Base-by-base conservation (phyloP, 345 rosid genomes). In the Syzygium jambos region DNA sequence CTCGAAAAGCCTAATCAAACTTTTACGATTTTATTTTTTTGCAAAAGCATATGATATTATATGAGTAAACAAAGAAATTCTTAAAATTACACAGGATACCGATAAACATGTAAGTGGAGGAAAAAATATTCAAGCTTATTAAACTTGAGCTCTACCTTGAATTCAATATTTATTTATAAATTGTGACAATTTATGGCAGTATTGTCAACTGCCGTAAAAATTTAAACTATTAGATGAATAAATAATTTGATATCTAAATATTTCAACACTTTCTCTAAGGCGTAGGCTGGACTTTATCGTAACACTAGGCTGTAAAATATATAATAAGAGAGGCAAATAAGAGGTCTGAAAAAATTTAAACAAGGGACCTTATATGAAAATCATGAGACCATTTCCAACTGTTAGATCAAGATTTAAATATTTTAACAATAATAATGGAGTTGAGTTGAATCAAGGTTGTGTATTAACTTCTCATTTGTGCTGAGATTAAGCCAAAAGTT, bases 311-410 rank as follows among this genome's bases (percentile, higher is more conserved):
- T 0, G 10, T 7, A 63, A n/a, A 29, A 3, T 29, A 29, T 29
- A 63, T n/a, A 14, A 15, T 63, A 53, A 53, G 1, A 9, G 22
- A 53, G 56, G 56, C 56, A 53, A 53, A 51, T 51, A 57, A 25
- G 29, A 6, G 63, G 29, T 25, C 27, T 57, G 27, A 1, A 61
- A 61, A n/a, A 4, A 13, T 61, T 61, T n/a, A 2, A n/a, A 27
- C 4, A n/a, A 5, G 0, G 0, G 1, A 61, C 2, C 17, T n/a
- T n/a, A 6, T n/a, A 13, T 13, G 4, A 61, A 61, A n/a, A n/a
- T 13, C 11, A 0, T 61, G 0, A 15, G 34, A 29, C 4, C 30
- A 29, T 4, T 63, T 14, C 2, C 29, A 63, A 63, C 0, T 14
- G 5, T 63, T 15, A 63, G 21, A 63, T 63, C 7, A 63, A 63